Evolutionary conservation across 768 basidiomycete species (phyloP), one percentile per base, ranked within the genome.

Genomic region (Rubroboletus satanas): DNA sequence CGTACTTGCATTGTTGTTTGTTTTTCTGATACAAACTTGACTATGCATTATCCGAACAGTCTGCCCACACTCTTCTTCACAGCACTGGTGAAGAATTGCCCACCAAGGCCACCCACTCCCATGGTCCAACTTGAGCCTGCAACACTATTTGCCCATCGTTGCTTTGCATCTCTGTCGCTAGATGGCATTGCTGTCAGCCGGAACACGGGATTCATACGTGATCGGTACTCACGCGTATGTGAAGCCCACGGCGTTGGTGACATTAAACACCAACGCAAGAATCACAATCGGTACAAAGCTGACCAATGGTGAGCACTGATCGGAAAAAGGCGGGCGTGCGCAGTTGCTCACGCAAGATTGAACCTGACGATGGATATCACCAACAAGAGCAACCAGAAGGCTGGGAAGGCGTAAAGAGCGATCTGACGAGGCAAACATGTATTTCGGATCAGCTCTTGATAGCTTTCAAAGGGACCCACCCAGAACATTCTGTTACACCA

Each of bases 281-380:
- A 87, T 71, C 51, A 98, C 94, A 61, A 98, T 98, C 8, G 97
- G 97, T 57, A 98, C 77, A 72, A 95, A 98, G 9, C 94, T 97
- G 66, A 39, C 42, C 37, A 53, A 38, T 17, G 49, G 45, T 64
- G 49, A 58, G 57, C 49, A 14, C 28, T 29, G 36, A 51, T 58
- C 51, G 26, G 49, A 32, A 49, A 51, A 38, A 39, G 21, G 52
- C 28, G 54, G 42, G 46, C 26, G 32, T 51, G 31, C 32, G 41
- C 38, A 37, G 31, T 29, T 5, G 81, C 90, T 63, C 61, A 96
- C 93, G 86, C 85, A 59, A 95, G 77, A 67, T 83, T 90, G 71
- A 97, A 85, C 69, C 93, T 92, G 65, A 99, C 74, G 53, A 98
- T 70, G 12, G 93, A 95, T 46, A 98, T 85, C 48, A 98, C 83